Conservation (phyloP, 1,284 basidiomycete species). For the Cryptococcus jaspeensis region DNA sequence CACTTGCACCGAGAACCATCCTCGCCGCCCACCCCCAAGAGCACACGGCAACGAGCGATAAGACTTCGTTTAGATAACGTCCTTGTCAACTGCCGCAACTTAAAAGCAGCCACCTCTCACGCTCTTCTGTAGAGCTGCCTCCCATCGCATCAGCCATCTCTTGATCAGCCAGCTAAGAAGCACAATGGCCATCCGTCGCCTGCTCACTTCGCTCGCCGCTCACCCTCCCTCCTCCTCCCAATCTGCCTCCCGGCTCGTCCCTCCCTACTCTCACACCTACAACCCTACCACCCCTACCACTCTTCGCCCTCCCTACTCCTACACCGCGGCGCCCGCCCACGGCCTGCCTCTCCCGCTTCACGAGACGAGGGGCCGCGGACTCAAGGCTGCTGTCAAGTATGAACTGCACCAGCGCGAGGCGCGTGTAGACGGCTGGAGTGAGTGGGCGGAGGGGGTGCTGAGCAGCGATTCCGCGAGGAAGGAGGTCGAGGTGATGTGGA, state of each 20-base stretch:
- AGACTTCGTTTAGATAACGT: not conserved
- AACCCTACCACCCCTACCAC: slow-evolving; percentile 9
- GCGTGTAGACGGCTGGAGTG: slow-evolving; percentile 2
- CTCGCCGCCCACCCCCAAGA: not conserved
- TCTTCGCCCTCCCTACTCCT: slow-evolving; percentile 27
- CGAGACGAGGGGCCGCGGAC: not conserved
- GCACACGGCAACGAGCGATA: not conserved
- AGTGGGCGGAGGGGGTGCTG: slow-evolving; percentile 19
- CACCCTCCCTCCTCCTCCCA: slow-evolving; percentile 6
- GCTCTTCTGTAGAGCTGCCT: too few species aligned
- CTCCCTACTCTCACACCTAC: slow-evolving; percentile 24
- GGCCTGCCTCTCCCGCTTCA: not conserved
- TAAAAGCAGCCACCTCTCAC: not conserved
- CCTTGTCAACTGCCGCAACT: not conserved
- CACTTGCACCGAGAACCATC: not conserved
- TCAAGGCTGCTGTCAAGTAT: slow-evolving; percentile 8
- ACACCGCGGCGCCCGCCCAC: not conserved
- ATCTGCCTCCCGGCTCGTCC: slow-evolving; percentile 15
- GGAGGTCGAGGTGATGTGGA: slow-evolving; percentile 12
- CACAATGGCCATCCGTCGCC: slow-evolving; percentile 16
- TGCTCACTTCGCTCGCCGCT: slow-evolving; percentile 23
- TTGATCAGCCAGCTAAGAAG: not conserved
- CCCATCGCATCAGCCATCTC: not conserved
- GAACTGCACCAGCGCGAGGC: not conserved
- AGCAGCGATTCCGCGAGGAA: slow-evolving; percentile 12